Base-by-base conservation (phyloP, 805 yeast genomes). In the Ogataea thermomethanolica region DNA sequence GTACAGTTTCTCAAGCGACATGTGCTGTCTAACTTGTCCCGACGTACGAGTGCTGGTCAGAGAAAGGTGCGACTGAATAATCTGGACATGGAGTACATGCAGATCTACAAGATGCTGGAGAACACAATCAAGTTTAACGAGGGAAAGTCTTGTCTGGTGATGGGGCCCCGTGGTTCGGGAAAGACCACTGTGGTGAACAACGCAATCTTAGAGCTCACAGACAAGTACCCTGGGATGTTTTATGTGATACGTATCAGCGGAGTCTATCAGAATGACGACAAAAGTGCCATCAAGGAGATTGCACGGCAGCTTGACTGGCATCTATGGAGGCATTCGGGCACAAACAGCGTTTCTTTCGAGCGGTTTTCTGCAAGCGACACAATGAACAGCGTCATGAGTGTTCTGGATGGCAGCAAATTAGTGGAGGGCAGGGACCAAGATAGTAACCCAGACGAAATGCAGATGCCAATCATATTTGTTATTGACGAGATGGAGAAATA, bases 401-500 rank as follows among this genome's bases (percentile, higher is more conserved):
- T 77, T 11, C 57, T 83, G 38, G 83, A 77, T 46, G 66, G 65
- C 12, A 57, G 59, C 21, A 33, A 37, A 21, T 35, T 53, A 13
- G 45, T 46, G 3, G 43, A 45, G n/a, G 50, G 42, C 21, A 28
- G 37, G 2, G 37, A 39, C n/a, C 29, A 29, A 1, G 30, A 41
- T 1, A 41, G 29, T 7, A 41, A 33, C 8, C 48, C 41, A 29
- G 55, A 48, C 8, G 44, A 49, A 17, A 50, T 55, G 11, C 66
- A 54, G 13, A 67, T 80, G 17, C 77, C 95, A 0, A 74, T 93
- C 3, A 65, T 93, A 0, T 81, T 93, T 51, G 64, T 88, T 2
- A 76, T 93, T 41, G 98, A 93, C 42, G 95, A 90, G 53, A 76
- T 91, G 42, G 97, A 93, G 39, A 68, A 71, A 27, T 93, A 83